Evolutionary conservation across 305 asterid species (phyloP).

Genomic region (Striga hermonthica): DNA sequence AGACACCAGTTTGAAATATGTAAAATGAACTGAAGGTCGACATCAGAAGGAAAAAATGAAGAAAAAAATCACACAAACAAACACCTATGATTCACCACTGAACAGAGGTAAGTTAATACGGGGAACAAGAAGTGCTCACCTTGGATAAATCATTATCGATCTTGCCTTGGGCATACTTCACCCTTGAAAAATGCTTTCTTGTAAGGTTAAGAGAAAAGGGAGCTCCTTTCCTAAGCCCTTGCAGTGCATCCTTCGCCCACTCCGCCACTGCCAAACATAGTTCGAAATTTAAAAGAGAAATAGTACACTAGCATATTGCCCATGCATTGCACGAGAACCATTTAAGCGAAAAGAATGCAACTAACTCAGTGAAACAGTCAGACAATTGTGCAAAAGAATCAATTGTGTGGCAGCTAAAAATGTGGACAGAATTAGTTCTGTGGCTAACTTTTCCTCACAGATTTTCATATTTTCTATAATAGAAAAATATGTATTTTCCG

Average conservation of each 20-base stretch:
- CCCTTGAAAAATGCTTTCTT: constrained; percentile 61
- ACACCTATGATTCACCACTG: constrained; percentile 1
- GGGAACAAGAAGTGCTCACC: constrained; percentile 37
- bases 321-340: too few species aligned
- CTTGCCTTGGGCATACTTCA: constrained; percentile 65
- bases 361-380: not conserved
- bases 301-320: not conserved
- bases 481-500: too few species aligned
- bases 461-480: too few species aligned
- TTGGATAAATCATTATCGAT: constrained; percentile 53
- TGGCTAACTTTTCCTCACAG: too few species aligned
- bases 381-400: constrained; percentile 11
- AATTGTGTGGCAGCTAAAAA: too few species aligned
- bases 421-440: too few species aligned
- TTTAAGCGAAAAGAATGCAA: too few species aligned
- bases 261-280: constrained; percentile 62
- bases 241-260: constrained; percentile 95
- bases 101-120: constrained; percentile 22
- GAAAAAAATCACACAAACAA: constrained; percentile 3
- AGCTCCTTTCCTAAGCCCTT: constrained; percentile 87
- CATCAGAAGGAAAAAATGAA: not conserved
- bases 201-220: constrained; percentile 90
- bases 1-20: not conserved
- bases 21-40: not conserved
- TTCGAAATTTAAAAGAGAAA: constrained; percentile 17